Evolutionary conservation across 2,329 filamentous ascomycete species (phyloP).

Genomic region (Verruconis gallopava): DNA sequence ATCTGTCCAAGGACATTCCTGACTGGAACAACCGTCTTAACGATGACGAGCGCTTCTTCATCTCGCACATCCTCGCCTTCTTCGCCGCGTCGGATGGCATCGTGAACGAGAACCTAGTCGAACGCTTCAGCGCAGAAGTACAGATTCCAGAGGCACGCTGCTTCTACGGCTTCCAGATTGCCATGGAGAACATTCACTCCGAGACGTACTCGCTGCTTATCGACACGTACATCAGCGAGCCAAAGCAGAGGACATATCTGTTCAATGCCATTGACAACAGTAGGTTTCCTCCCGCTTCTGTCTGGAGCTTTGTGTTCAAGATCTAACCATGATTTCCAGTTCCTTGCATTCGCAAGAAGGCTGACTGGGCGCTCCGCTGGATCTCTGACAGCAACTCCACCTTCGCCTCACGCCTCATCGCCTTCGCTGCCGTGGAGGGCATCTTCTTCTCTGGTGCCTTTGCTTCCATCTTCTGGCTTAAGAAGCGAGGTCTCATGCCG

Average conservation of each 20-base stretch:
- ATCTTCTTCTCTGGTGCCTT: slow-evolving; percentile 99
- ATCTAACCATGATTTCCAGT: slow-evolving; percentile 41
- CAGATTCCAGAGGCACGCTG: slow-evolving; percentile 96
- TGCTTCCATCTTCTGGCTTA: slow-evolving; percentile 98
- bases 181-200: slow-evolving; percentile 99
- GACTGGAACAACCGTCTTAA: slow-evolving; percentile 98
- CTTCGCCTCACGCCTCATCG: slow-evolving; percentile 88
- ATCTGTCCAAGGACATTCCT: slow-evolving; percentile 95
- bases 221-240: slow-evolving; percentile 98
- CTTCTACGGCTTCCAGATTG: slow-evolving; percentile 99
- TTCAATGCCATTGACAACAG: slow-evolving; percentile 99
- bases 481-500: slow-evolving; percentile 99
- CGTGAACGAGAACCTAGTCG: slow-evolving; percentile 97
- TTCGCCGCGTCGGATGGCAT: slow-evolving; percentile 98
- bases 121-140: slow-evolving; percentile 94
- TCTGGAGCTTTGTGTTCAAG: slow-evolving; percentile 82
- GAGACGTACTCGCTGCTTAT: slow-evolving; percentile 99
- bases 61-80: slow-evolving; percentile 97
- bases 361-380: slow-evolving; percentile 93
- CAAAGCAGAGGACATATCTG: slow-evolving; percentile 80
- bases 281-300: slow-evolving; percentile 30
- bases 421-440: slow-evolving; percentile 94
- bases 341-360: slow-evolving; percentile 96
- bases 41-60: slow-evolving; percentile 94
- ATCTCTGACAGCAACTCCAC: slow-evolving; percentile 88